Percentiles rank a stretch among this genome's conserved stretches.
Evolutionary conservation across 352 stramenopile species (phyloP).

Genomic region (Phytophthora capsici): DNA sequence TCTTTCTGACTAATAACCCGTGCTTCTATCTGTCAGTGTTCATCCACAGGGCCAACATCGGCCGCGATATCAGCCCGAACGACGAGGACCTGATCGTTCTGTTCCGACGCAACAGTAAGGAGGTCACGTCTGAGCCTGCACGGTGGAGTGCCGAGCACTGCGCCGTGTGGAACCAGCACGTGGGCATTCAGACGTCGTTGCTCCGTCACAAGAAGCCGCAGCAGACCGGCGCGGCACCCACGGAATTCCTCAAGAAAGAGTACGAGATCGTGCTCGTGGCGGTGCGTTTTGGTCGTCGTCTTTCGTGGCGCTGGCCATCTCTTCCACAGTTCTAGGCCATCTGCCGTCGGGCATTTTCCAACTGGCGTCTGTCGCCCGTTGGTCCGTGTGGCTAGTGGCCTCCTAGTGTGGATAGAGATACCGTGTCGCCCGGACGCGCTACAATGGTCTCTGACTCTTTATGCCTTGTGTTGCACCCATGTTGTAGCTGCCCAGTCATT

Average conservation of each 20-base stretch:
- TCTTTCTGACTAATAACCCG: not conserved
- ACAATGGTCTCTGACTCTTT: constrained; percentile 29
- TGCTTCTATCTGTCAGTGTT: constrained; percentile 39
- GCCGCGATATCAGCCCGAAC: constrained; percentile 70
- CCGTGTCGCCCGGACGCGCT: constrained; percentile 10
- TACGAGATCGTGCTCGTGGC: constrained; percentile 86
- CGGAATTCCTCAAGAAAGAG: constrained; percentile 76
- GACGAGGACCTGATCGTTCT: constrained; percentile 84
- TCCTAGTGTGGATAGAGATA: not conserved
- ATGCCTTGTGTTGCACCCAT: constrained; percentile 10
- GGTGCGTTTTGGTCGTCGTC: constrained; percentile 37
- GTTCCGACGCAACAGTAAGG: constrained; percentile 83
- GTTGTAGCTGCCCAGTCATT: constrained; percentile 75
- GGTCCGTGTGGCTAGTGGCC: constrained; percentile 6
- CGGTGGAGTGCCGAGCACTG: constrained; percentile 73
- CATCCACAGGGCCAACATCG: constrained; percentile 75
- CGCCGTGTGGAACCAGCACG: constrained; percentile 80
- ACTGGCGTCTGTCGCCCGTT: constrained; percentile 14
- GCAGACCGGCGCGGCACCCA: constrained; percentile 4
- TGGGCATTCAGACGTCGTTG: constrained; percentile 80
- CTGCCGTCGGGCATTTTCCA: constrained; percentile 3
- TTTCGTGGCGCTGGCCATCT: not conserved
- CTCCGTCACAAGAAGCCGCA: constrained; percentile 57
- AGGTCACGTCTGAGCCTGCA: constrained; percentile 74
- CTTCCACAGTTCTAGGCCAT: constrained; percentile 12